Evolutionary conservation across 768 basidiomycete species (phyloP), one percentile per base, ranked within the genome.

Genomic region (Kwoniella bestiolae): DNA sequence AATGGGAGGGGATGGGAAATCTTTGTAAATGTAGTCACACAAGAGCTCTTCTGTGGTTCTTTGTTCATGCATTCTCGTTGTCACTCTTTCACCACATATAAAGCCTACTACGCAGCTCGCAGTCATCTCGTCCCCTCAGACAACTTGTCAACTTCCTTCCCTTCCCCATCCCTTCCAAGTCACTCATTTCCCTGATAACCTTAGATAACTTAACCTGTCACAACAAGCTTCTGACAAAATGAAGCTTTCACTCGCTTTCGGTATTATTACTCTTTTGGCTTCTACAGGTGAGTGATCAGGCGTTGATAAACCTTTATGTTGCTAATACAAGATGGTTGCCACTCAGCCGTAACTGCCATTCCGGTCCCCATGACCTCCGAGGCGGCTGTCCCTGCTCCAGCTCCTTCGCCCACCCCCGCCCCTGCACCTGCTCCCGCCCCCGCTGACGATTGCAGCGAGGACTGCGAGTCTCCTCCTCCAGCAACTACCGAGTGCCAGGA

Each of bases 241-340:
- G 60, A 47, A 47, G 29, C 34, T 64, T 55, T 23, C 53, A 64
- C 63, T 57, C 55, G 55, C 63, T 57, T 57, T 64, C 23, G 38
- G 46, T 29, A 61, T 61, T 32, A 32, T 61, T 14, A 49, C 60
- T 45, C 47, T 61, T 29, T 25, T 61, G 46, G 60, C 49, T 51
- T 47, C 60, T 32, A 29, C 44, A 8, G 44, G 60, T 52, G 26
- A 61, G 44, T 58, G 7, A 35, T 35, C 16, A 18, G 14, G 14
- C 1, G 8, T 32, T 29, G 7, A 44, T 34, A 45, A 16, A 38
- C 57, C n/a, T 45, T 21, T 26, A 35, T 55, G 32, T 5, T 55
- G 31, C 26, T 16, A 8, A 55, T 12, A 5, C 50, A 52, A 26
- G n/a, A 23, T 62, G 34, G 12, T 2, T 31, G 18, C n/a, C 28